Evolutionary conservation across 2,329 filamentous ascomycete species (phyloP).

Genomic region (Fusarium sp.): DNA sequence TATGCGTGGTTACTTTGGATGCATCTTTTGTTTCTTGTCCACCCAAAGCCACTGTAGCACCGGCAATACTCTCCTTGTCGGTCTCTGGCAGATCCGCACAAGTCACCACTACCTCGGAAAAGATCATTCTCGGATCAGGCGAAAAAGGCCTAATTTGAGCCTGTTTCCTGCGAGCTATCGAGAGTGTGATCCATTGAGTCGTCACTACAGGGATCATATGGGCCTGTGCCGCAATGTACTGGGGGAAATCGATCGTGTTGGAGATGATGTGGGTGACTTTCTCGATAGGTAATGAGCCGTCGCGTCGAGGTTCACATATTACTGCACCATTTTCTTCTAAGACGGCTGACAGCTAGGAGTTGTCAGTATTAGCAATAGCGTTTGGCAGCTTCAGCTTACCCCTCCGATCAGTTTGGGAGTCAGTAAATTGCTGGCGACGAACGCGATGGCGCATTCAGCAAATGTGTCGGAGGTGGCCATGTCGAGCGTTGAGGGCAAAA

Average conservation of each 20-base stretch:
- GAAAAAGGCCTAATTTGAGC: conserved; percentile 85
- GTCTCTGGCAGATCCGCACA: conserved; percentile 85
- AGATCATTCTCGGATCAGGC: conserved; percentile 89
- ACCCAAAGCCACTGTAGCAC: conserved; percentile 88
- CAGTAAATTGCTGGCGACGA: conserved; percentile 55
- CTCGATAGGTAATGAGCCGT: conserved; percentile 59
- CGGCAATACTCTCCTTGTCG: conserved; percentile 92
- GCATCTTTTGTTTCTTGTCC: conserved; percentile 80
- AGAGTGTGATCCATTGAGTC: conserved; percentile 80
- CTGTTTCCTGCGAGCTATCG: conserved; percentile 73
- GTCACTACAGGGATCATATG: conserved; percentile 86
- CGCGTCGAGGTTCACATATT: conserved; percentile 57
- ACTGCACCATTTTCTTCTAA: conserved; percentile 61
- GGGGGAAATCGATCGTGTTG: conserved; percentile 88
- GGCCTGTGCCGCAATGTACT: conserved; percentile 79
- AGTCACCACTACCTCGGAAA: conserved; percentile 83
- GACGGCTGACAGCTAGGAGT: conserved; percentile 52
- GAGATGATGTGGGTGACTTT: conserved; percentile 67
- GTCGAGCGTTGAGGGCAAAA: conserved; percentile 11
- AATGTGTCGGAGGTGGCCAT: conserved; percentile 51
- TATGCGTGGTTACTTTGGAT: conserved; percentile 82
- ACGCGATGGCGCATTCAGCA: conserved; percentile 55
- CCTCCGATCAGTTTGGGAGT: conserved; percentile 54
- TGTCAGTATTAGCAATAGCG: background rate
- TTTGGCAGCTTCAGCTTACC: conserved; percentile 40